Evolutionary conservation across 495 filamentous ascomycete species (phyloP).

Genomic region (Staphylotrichum tortipilum): DNA sequence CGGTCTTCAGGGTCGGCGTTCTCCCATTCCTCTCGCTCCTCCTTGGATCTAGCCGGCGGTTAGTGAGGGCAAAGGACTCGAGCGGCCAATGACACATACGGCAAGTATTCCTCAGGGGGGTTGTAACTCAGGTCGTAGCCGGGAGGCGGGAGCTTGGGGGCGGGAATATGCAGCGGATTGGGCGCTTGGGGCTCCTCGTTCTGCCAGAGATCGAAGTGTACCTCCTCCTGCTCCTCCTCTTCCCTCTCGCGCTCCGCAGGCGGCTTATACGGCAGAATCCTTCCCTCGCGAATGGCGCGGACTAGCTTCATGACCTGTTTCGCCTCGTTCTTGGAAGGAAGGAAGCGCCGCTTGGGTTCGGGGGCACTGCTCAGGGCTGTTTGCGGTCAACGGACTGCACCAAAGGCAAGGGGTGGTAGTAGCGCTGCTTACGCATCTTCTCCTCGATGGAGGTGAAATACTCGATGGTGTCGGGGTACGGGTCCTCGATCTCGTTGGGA

Average conservation of each 20-base stretch:
- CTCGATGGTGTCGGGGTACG: conserved; percentile 83
- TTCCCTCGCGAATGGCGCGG: conserved; percentile 85
- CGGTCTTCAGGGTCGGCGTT: conserved; percentile 81
- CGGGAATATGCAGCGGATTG: conserved; percentile 91
- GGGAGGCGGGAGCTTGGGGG: conserved; percentile 87
- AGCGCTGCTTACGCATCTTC: conserved; percentile 55
- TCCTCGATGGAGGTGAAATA: conserved; percentile 87
- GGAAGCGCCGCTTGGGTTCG: conserved; percentile 89
- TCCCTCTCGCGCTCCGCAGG: conserved; percentile 65
- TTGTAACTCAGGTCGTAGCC: conserved; percentile 94
- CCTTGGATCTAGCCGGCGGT: conserved; percentile 41
- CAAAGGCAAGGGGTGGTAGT: neutral
- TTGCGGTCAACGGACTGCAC: conserved; percentile 6
- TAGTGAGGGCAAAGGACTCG: neutral
- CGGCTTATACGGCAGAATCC: conserved; percentile 84
- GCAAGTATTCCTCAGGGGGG: conserved; percentile 91
- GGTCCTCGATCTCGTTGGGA: conserved; percentile 79
- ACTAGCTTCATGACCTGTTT: conserved; percentile 98
- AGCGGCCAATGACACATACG: conserved; percentile 22
- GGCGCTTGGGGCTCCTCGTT: conserved; percentile 76
- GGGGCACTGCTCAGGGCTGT: conserved; percentile 74
- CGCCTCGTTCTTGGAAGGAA: conserved; percentile 96
- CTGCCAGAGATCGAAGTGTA: conserved; percentile 85
- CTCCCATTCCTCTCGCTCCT: conserved; percentile 84
- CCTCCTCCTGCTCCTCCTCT: conserved; percentile 56